Evolutionary conservation across 202 grass and related monocot genomes (phyloP).

Genomic region (Panicum hallii): DNA sequence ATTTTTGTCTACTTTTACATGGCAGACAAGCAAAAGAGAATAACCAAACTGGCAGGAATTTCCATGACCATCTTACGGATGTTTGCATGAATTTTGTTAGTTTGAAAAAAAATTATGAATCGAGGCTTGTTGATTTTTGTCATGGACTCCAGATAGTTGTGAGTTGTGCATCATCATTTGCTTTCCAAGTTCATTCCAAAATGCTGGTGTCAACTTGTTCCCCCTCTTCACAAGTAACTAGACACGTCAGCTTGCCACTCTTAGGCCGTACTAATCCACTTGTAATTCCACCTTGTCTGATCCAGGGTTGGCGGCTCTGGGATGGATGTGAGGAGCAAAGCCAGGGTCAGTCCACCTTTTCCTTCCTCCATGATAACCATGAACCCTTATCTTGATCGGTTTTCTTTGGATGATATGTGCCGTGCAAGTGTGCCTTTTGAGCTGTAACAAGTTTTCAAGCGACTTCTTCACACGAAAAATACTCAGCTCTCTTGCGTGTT

Average conservation of each 20-base stretch:
- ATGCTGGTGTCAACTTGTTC: not conserved
- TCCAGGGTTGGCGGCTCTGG: slow-evolving; percentile 91
- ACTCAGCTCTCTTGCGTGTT: not conserved
- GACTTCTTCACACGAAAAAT: not conserved
- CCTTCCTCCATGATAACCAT: not conserved
- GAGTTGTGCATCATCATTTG: not conserved
- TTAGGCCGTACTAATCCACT: slow-evolving; percentile 2
- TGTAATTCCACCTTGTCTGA: not conserved
- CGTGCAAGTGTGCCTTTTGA: not conserved
- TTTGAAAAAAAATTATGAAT: not conserved
- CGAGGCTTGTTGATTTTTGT: not conserved
- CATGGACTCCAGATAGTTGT: not conserved
- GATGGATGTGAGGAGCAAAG: slow-evolving; percentile 94
- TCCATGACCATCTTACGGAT: not conserved
- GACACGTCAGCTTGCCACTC: not conserved
- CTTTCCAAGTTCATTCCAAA: not conserved
- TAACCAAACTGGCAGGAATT: not conserved
- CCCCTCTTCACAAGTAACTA: not conserved
- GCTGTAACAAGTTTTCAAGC: slow-evolving; percentile 4
- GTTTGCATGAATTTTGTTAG: not conserved
- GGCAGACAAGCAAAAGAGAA: not conserved
- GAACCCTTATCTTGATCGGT: not conserved
- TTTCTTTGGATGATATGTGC: not conserved
- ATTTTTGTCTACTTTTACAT: not conserved
- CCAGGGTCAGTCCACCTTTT: slow-evolving; percentile 52